These are phyloP conservation scores for Acacia concinna DNA, from an alignment of 331 rosid species.

Conservation along the genomic window DNA sequence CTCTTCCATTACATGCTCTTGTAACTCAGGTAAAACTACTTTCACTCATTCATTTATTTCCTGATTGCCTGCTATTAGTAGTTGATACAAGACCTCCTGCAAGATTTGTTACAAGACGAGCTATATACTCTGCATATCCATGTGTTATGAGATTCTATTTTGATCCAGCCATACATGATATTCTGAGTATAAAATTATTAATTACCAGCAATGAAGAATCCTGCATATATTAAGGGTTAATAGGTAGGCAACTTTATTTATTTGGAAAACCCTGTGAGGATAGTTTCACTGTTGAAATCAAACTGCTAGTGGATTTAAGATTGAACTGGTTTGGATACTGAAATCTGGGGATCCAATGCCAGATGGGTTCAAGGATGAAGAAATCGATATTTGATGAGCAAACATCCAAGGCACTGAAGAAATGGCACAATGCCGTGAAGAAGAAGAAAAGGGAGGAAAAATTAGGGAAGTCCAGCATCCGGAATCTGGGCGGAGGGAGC, in stretches of 20 bases:
- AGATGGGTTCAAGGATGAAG: conserved; percentile 94
- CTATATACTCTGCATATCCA: not conserved
- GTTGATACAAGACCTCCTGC: not conserved
- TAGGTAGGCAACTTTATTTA: not conserved
- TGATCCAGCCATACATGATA: not conserved
- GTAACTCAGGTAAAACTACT: conserved; percentile 68
- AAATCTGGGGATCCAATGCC: conserved; percentile 10
- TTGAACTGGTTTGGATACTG: not conserved
- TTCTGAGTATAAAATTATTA: not conserved
- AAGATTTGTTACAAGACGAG: not conserved
- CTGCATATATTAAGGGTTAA: not conserved
- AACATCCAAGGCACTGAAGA: conserved; percentile 74
- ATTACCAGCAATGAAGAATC: not conserved
- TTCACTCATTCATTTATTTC: not conserved
- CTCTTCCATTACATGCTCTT: conserved; percentile 89
- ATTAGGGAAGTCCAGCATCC: conserved; percentile 41
- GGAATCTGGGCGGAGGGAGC: conserved; percentile 50
- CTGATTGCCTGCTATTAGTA: not conserved
- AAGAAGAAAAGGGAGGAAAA: conserved; percentile 50
- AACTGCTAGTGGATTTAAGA: not conserved
- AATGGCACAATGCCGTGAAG: conserved; percentile 74
- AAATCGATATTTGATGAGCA: conserved; percentile 81
- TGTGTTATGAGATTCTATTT: not conserved
- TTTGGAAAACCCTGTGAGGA: not conserved
- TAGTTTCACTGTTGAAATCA: not conserved